These are phyloP conservation scores for Picochlorum sp. DNA, from an alignment of 139 green algal species.

Conservation along the genomic window DNA sequence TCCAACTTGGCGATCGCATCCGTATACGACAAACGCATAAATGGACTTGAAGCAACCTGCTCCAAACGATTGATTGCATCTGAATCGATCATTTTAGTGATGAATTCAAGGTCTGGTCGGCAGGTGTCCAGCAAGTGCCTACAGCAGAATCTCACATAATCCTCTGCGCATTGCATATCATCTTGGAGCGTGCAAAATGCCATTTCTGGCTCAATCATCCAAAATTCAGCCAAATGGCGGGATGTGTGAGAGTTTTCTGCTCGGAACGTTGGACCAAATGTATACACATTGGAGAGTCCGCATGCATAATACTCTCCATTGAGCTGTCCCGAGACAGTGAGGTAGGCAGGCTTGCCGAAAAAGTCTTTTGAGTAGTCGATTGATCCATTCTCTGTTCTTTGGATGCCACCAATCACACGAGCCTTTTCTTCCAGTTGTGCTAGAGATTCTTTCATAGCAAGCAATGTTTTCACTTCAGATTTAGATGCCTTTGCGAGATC, in stretches of 20 bases:
- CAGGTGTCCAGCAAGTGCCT: conserved; percentile 63
- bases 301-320: conserved; percentile 85
- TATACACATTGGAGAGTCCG: conserved; percentile 84
- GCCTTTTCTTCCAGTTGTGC: conserved; percentile 42
- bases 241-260: conserved; percentile 90
- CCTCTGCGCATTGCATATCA: conserved; percentile 83
- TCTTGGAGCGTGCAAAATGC: conserved; percentile 89
- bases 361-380: conserved; percentile 94
- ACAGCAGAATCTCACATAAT: conserved; percentile 77
- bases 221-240: conserved; percentile 96
- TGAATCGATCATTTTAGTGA: conserved; percentile 81
- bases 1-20: conserved; percentile 86
- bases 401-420: conserved; percentile 35
- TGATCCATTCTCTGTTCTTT: conserved; percentile 26
- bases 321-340: conserved; percentile 93
- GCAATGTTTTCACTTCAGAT: conserved; percentile 35
- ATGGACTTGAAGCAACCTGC: conserved; percentile 68
- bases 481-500: conserved; percentile 14
- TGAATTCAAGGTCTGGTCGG: conserved; percentile 68
- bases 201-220: conserved; percentile 99
- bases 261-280: conserved; percentile 90
- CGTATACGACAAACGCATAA: conserved; percentile 87
- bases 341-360: conserved; percentile 79
- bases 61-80: conserved; percentile 65
- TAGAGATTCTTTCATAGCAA: conserved; percentile 63